A percentile compares a stretch with the other conserved stretches of the same genome.
Conservation (phyloP, 768 basidiomycete genomes). For the Hygrophorus pudorinus region DNA sequence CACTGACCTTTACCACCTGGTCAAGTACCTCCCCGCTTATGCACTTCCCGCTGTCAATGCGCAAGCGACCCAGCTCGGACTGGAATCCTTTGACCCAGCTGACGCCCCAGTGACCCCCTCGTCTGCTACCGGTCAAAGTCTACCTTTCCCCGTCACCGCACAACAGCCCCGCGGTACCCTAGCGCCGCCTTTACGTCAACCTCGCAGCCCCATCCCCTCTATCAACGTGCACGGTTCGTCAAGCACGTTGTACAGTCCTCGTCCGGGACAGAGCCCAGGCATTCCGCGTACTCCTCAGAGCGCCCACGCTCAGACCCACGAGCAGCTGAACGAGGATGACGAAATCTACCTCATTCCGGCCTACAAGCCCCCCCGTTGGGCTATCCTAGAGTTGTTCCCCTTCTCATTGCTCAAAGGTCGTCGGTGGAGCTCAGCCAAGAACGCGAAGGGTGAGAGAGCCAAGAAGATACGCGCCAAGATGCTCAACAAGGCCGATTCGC, state of each 20-base stretch:
- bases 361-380: slow-evolving; percentile 47
- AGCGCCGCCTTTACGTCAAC: too few species aligned
- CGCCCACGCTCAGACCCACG: too few species aligned
- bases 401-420: slow-evolving; percentile 43
- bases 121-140: too few species aligned
- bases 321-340: too few species aligned
- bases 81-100: neutral
- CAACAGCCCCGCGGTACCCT: too few species aligned
- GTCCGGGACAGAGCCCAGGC: too few species aligned
- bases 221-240: too few species aligned
- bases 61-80: slow-evolving; percentile 33
- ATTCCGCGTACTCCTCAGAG: too few species aligned
- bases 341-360: too few species aligned
- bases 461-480: slow-evolving; percentile 43
- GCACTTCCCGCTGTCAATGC: slow-evolving; percentile 32
- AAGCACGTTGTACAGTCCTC: too few species aligned
- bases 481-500: slow-evolving; percentile 26
- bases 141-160: too few species aligned
- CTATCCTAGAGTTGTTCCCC: slow-evolving; percentile 57
- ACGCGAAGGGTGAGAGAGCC: slow-evolving; percentile 52
- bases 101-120: neutral
- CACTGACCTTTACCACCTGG: slow-evolving; percentile 52
- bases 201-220: too few species aligned
- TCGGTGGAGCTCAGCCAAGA: slow-evolving; percentile 35
- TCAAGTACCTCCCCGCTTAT: slow-evolving; percentile 63